phyloP scores from a whole-genome alignment of 2,329 filamentous ascomycete genomes.

The Emericellopsis atlantica region DNA sequence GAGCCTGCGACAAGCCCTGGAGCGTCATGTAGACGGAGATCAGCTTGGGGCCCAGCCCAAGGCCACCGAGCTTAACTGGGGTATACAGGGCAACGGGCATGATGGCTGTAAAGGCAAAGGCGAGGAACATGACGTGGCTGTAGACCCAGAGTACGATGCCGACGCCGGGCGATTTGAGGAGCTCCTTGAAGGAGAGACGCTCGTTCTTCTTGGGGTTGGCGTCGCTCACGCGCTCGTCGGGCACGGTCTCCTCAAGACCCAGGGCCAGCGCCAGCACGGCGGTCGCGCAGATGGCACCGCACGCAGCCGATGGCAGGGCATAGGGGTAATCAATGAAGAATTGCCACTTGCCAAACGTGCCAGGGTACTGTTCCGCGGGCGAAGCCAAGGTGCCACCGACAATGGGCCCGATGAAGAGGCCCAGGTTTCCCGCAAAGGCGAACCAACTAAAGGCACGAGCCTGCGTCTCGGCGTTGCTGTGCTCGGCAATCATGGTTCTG shows the following conservation, averaged over 20 bases:
- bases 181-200: slow-evolving; percentile 14
- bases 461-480: slow-evolving; percentile 56
- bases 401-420: slow-evolving; percentile 60
- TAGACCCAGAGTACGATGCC: slow-evolving; percentile 53
- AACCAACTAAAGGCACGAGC: slow-evolving; percentile 66
- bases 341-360: slow-evolving; percentile 28
- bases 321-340: slow-evolving; percentile 41
- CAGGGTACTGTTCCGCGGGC: slow-evolving; percentile 50
- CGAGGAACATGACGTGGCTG: slow-evolving; percentile 54
- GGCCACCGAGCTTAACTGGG: slow-evolving; percentile 47
- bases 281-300: slow-evolving; percentile 40
- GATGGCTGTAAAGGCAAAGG: slow-evolving; percentile 60
- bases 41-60: slow-evolving; percentile 45
- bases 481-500: slow-evolving; percentile 65
- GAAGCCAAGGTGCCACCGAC: slow-evolving; percentile 58
- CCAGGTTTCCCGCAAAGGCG: slow-evolving; percentile 61
- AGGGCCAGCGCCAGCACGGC: slow-evolving; percentile 37
- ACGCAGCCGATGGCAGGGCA: slow-evolving; percentile 40
- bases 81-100: slow-evolving; percentile 59
- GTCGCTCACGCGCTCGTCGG: slow-evolving; percentile 8
- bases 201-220: slow-evolving; percentile 1
- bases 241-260: slow-evolving; percentile 51
- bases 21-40: slow-evolving; percentile 57
- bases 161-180: slow-evolving; percentile 54
- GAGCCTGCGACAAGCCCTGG: slow-evolving; percentile 52